These are phyloP conservation scores for Talaromyces atroroseus DNA, from an alignment of 2,329 filamentous ascomycete species.

Conservation along the genomic window DNA sequence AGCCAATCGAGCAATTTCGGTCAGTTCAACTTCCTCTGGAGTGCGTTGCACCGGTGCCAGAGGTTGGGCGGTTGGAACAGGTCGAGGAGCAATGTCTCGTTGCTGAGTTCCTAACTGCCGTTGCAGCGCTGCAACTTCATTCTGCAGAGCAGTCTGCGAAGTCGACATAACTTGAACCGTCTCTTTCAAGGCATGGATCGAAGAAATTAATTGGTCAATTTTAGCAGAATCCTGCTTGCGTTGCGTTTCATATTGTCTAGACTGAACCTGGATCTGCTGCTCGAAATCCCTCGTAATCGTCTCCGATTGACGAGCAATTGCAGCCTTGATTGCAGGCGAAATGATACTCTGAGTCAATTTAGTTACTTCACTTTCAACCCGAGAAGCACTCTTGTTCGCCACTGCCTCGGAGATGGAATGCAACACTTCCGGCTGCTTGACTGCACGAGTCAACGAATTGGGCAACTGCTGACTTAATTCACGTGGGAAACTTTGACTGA, in stretches of 20 bases:
- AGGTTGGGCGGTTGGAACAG: constrained; percentile 15
- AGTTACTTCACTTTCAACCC: constrained; percentile 65
- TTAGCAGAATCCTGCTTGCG: constrained; percentile 53
- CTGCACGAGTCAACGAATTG: constrained; percentile 57
- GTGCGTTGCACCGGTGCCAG: constrained; percentile 20
- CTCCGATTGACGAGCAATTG: constrained; percentile 62
- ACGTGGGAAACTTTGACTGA: constrained; percentile 62
- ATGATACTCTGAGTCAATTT: constrained; percentile 58
- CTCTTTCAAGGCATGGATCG: constrained; percentile 53
- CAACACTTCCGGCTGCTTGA: constrained; percentile 69
- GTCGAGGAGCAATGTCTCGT: constrained; percentile 17
- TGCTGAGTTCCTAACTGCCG: constrained; percentile 20
- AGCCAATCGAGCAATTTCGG: constrained; percentile 39
- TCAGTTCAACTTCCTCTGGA: constrained; percentile 36
- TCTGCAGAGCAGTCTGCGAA: constrained; percentile 38
- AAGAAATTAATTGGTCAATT: constrained; percentile 53
- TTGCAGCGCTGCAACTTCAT: constrained; percentile 34
- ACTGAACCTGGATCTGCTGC: constrained; percentile 49
- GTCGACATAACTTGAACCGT: constrained; percentile 41
- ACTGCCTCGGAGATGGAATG: constrained; percentile 69
- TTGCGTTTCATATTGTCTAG: constrained; percentile 48
- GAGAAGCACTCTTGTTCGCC: constrained; percentile 58
- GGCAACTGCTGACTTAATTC: constrained; percentile 70
- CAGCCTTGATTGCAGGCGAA: constrained; percentile 59
- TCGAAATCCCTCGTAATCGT: constrained; percentile 65